These are phyloP conservation scores for Colletotrichum viniferum DNA, from an alignment of 2,329 filamentous ascomycete species.

Conservation along the genomic window DNA sequence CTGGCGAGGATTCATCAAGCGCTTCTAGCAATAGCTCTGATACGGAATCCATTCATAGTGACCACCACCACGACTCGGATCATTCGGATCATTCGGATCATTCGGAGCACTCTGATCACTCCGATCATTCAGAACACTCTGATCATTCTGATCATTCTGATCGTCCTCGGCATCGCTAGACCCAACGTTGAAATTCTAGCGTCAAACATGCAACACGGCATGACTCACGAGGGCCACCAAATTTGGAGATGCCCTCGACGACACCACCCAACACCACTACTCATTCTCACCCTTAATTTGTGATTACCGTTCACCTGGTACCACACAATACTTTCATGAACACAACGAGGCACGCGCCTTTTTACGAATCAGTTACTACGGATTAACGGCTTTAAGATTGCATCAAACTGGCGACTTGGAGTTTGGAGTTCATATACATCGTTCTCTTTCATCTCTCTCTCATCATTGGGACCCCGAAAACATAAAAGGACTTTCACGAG, in stretches of 20 bases:
- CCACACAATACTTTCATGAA: slow-evolving; percentile 7
- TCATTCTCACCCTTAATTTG: slow-evolving; percentile 2
- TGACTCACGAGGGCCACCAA: background rate
- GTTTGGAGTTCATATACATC: slow-evolving; percentile 19
- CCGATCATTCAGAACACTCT: background rate
- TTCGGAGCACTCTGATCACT: background rate
- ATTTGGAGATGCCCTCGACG: background rate
- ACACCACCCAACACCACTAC: background rate
- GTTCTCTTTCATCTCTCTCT: slow-evolving; percentile 1
- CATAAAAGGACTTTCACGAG: background rate
- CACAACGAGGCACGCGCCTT: slow-evolving; percentile 8
- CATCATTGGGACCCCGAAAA: background rate
- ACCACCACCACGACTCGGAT: slow-evolving; percentile 12
- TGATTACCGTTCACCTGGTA: background rate
- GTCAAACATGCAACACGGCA: background rate
- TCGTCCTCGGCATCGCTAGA: background rate
- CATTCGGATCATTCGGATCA: slow-evolving; percentile 19
- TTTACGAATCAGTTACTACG: slow-evolving; percentile 13
- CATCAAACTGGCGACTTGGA: slow-evolving; percentile 22
- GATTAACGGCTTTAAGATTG: slow-evolving; percentile 23
- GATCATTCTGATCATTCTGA: background rate
- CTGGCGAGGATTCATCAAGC: slow-evolving; percentile 33
- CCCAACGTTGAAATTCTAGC: background rate
- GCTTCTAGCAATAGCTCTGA: slow-evolving; percentile 37
- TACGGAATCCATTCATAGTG: slow-evolving; percentile 38